phyloP scores from a whole-genome alignment of 306 rosid species.

The Glycine soja region DNA sequence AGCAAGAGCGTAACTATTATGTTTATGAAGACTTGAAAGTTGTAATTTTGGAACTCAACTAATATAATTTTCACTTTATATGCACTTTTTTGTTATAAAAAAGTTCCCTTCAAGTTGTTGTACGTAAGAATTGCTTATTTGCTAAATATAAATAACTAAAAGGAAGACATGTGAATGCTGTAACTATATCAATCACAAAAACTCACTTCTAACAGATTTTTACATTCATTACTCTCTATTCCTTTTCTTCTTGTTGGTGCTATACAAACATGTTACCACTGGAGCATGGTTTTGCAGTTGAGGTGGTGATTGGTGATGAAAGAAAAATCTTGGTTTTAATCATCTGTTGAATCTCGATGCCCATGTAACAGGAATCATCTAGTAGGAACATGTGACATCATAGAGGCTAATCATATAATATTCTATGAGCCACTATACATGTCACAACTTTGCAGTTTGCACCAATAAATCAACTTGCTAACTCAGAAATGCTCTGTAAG shows the following conservation, averaged over 20 bases:
- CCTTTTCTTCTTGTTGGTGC: constrained; percentile 45
- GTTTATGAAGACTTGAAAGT: constrained; percentile 37
- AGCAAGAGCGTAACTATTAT: constrained; percentile 49
- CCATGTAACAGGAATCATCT: constrained; percentile 46
- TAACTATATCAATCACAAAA: constrained; percentile 32
- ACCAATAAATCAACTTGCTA: constrained; percentile 51
- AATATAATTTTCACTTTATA: constrained; percentile 29
- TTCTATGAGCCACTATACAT: constrained; percentile 41
- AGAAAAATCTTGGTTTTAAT: constrained; percentile 52
- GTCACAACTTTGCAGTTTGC: constrained; percentile 16
- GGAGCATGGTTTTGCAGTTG: constrained; percentile 51
- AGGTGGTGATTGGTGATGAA: constrained; percentile 52
- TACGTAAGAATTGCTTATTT: constrained; percentile 45
- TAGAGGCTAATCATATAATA: constrained; percentile 43
- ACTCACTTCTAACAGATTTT: constrained; percentile 50
- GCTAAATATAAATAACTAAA: constrained; percentile 19
- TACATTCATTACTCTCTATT: constrained; percentile 49
- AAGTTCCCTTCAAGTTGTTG: constrained; percentile 23
- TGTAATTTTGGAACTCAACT: background rate
- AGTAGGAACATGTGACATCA: constrained; percentile 40
- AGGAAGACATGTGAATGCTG: constrained; percentile 43
- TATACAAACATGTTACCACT: constrained; percentile 59
- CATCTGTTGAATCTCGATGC: constrained; percentile 42
- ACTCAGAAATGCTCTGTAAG: constrained; percentile 89
- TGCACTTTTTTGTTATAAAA: background rate